Conservation (phyloP, 495 filamentous ascomycete genomes). For the Cladorrhinum samala region DNA sequence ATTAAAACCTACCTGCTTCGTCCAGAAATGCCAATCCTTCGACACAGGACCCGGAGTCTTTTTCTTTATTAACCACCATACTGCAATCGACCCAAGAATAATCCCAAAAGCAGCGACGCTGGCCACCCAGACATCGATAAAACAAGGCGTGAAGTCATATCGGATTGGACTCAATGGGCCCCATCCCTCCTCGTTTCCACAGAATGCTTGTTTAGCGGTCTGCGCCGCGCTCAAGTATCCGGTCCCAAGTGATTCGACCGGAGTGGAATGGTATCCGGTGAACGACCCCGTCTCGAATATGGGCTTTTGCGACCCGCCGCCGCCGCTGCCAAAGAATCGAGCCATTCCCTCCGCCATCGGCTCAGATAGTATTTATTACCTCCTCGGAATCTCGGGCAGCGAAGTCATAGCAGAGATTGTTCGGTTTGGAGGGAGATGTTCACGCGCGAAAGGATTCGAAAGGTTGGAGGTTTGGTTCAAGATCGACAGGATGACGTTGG, state of each 20-base stretch:
- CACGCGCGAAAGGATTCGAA: no score
- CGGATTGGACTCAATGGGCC: constrained; percentile 77
- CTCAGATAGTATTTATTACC: constrained; percentile 17
- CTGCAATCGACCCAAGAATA: constrained; percentile 64
- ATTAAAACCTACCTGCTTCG: constrained; percentile 64
- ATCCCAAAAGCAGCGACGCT: constrained; percentile 71
- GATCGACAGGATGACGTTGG: not conserved
- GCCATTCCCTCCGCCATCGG: constrained; percentile 22
- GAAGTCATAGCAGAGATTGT: constrained; percentile 22
- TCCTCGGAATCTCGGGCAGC: constrained; percentile 8
- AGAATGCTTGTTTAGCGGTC: constrained; percentile 59
- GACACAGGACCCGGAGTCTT: constrained; percentile 60
- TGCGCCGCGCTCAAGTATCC: constrained; percentile 42
- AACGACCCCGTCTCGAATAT: constrained; percentile 48
- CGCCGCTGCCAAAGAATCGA: constrained; percentile 16
- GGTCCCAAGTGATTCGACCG: constrained; percentile 31
- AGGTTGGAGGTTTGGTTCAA: not conserved
- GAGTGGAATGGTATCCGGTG: constrained; percentile 40
- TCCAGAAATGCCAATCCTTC: constrained; percentile 94
- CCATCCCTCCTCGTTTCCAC: constrained; percentile 87
- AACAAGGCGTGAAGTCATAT: constrained; percentile 95
- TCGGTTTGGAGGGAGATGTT: no score
- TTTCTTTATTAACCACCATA: constrained; percentile 56
- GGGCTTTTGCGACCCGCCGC: constrained; percentile 33
- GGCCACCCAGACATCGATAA: constrained; percentile 79